These are phyloP conservation scores for Pedinophyceae sp. DNA, from an alignment of 139 green algal genomes.

Conservation along the genomic window DNA sequence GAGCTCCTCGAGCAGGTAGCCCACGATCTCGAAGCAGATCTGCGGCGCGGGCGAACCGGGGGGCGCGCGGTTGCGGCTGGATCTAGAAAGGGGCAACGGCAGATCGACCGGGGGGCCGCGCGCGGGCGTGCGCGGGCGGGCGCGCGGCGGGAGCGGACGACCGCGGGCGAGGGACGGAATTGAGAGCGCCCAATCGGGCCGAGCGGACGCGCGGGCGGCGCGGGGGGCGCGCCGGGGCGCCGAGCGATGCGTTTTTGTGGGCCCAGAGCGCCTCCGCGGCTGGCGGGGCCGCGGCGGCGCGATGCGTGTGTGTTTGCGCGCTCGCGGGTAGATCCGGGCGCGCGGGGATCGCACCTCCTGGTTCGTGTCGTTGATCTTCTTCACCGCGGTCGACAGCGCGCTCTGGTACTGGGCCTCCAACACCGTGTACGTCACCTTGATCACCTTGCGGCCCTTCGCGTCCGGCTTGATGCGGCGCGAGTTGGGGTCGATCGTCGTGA, in stretches of 20 bases:
- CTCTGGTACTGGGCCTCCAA: conserved; percentile 98
- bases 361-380: conserved; percentile 77
- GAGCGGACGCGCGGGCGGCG: neutral
- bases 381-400: conserved; percentile 58
- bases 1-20: conserved; percentile 97
- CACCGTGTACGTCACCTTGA: conserved; percentile 96
- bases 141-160: neutral
- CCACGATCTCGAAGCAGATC: conserved; percentile 87
- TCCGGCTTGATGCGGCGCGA: conserved; percentile 54
- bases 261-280: neutral
- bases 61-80: neutral
- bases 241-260: neutral
- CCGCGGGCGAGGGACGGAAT: no score
- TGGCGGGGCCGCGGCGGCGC: no score
- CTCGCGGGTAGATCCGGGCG: neutral
- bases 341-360: conserved; percentile 22
- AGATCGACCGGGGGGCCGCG: no score
- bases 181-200: no score
- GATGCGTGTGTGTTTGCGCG: neutral
- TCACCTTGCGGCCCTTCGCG: conserved; percentile 32
- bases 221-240: neutral
- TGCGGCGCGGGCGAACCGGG: no score
- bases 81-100: no score
- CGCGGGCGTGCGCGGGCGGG: no score
- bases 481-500: conserved; percentile 85